phyloP scores from a whole-genome alignment of 768 basidiomycete species.

The Lanmaoa rubissima region DNA sequence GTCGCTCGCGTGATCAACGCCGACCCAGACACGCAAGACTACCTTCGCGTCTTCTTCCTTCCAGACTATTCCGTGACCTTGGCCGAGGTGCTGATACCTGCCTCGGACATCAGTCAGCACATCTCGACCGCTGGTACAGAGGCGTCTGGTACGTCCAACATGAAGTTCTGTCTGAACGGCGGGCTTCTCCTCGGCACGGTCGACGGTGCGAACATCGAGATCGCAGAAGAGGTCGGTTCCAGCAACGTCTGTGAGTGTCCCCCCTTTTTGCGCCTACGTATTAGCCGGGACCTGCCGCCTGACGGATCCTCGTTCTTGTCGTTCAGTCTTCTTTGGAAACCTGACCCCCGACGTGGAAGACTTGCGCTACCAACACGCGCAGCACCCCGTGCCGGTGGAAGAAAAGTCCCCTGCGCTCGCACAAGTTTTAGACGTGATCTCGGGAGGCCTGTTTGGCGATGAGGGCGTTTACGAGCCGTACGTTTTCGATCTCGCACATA shows the following conservation, averaged over 20 bases:
- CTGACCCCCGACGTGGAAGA: slow-evolving; percentile 86
- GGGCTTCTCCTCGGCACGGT: slow-evolving; percentile 86
- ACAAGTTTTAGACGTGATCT: slow-evolving; percentile 71
- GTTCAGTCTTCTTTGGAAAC: slow-evolving; percentile 84
- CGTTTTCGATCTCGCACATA: slow-evolving; percentile 27
- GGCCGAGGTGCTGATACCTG: slow-evolving; percentile 84
- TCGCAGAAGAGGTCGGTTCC: slow-evolving; percentile 93
- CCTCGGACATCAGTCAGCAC: slow-evolving; percentile 92
- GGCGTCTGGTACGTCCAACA: slow-evolving; percentile 77
- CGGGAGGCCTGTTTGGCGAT: slow-evolving; percentile 80
- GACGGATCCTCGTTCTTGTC: background rate
- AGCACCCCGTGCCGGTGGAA: slow-evolving; percentile 78
- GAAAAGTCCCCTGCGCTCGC: slow-evolving; percentile 83
- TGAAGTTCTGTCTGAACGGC: slow-evolving; percentile 91
- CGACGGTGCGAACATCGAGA: slow-evolving; percentile 96
- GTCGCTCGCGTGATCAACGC: slow-evolving; percentile 65
- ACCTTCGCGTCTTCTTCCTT: slow-evolving; percentile 89
- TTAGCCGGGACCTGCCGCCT: background rate
- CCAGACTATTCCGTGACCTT: slow-evolving; percentile 91
- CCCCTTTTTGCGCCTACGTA: background rate
- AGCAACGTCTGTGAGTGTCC: slow-evolving; percentile 70
- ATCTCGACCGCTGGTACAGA: slow-evolving; percentile 98
- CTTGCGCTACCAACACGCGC: slow-evolving; percentile 81
- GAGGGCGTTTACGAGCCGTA: slow-evolving; percentile 81
- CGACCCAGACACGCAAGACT: slow-evolving; percentile 85